Conservation (phyloP, 805 yeast species). For the Kuraishia piskuri region DNA sequence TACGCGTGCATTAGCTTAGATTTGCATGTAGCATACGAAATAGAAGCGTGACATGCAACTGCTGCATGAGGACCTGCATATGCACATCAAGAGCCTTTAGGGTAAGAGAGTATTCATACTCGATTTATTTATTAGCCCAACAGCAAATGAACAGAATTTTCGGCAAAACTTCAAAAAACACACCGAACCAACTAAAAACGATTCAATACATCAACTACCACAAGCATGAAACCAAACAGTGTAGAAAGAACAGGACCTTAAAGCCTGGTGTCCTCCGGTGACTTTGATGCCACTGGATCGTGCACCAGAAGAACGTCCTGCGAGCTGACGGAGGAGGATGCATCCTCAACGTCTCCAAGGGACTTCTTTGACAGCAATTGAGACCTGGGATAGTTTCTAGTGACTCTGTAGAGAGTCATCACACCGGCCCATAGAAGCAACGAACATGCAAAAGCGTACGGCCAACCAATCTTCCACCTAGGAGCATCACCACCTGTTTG, state of each 20-base stretch:
- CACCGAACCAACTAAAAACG: no score
- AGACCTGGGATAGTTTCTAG: background rate
- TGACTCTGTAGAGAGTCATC: background rate
- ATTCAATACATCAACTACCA: no score
- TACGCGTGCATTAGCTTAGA: background rate
- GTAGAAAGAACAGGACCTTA: no score
- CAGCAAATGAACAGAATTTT: no score
- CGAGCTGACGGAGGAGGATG: background rate
- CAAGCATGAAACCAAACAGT: background rate
- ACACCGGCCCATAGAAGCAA: background rate
- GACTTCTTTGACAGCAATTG: background rate
- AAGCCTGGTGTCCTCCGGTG: background rate
- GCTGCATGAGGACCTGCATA: background rate
- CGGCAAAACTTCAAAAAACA: no score
- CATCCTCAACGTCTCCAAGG: background rate
- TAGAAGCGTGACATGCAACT: background rate
- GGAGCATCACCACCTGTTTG: constrained; percentile 2
- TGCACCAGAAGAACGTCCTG: background rate
- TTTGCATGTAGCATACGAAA: no score
- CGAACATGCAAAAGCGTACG: constrained; percentile 1
- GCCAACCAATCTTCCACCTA: constrained; percentile 1
- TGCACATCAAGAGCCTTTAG: background rate
- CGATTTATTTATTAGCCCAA: no score
- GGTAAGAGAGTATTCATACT: no score
- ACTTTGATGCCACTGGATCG: background rate